Evolutionary conservation across 2,329 filamentous ascomycete genomes (phyloP).

Genomic region (Thermothelomyces thermophilus): DNA sequence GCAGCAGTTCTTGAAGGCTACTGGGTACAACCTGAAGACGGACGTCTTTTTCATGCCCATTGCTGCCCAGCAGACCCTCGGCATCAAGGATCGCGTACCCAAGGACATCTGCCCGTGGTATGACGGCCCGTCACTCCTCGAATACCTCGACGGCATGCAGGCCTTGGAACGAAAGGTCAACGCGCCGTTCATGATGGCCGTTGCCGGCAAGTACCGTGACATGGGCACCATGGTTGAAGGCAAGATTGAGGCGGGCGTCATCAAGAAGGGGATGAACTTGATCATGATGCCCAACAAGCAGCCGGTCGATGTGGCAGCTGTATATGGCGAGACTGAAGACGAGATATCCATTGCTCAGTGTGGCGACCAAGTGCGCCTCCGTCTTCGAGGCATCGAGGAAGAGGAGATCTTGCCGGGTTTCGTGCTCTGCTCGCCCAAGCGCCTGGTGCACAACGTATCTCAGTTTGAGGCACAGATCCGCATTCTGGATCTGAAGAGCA

Average conservation of each 20-base stretch:
- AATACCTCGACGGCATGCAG: slow-evolving; percentile 91
- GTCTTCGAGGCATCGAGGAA: slow-evolving; percentile 91
- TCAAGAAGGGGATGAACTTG: slow-evolving; percentile 81
- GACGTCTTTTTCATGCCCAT: slow-evolving; percentile 96
- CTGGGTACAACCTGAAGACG: slow-evolving; percentile 89
- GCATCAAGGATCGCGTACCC: slow-evolving; percentile 83
- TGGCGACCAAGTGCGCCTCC: slow-evolving; percentile 89
- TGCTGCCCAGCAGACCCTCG: slow-evolving; percentile 76
- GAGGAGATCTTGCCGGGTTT: slow-evolving; percentile 95
- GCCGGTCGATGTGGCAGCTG: slow-evolving; percentile 69
- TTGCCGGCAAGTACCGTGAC: slow-evolving; percentile 93
- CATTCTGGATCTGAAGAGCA: slow-evolving; percentile 89
- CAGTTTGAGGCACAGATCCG: slow-evolving; percentile 95
- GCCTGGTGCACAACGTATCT: slow-evolving; percentile 82
- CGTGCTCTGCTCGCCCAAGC: slow-evolving; percentile 90
- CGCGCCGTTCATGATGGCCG: slow-evolving; percentile 99
- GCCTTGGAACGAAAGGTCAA: slow-evolving; percentile 92
- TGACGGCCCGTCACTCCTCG: slow-evolving; percentile 80
- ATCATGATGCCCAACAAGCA: slow-evolving; percentile 96
- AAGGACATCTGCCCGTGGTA: slow-evolving; percentile 76
- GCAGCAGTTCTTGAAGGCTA: slow-evolving; percentile 76
- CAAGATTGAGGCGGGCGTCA: slow-evolving; percentile 76
- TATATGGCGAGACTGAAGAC: slow-evolving; percentile 95
- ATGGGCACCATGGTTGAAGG: slow-evolving; percentile 97
- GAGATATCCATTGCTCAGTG: slow-evolving; percentile 76